phyloP scores from a whole-genome alignment of 371 early-diverging fungal genomes.

The Cokeromyces recurvatus region DNA sequence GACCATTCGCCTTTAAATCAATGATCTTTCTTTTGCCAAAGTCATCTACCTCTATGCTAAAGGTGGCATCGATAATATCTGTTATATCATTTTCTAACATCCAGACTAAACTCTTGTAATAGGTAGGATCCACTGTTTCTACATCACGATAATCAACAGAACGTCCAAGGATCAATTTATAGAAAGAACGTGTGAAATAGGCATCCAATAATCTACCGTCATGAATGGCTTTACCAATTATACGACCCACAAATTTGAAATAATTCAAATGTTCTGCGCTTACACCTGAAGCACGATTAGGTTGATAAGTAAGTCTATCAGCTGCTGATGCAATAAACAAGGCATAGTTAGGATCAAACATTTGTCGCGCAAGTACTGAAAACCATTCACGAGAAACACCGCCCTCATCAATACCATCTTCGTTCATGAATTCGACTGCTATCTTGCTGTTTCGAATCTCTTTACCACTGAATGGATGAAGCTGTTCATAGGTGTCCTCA shows the following conservation, averaged over 20 bases:
- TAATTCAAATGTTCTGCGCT: conserved; percentile 95
- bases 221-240: conserved; percentile 98
- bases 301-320: conserved; percentile 95
- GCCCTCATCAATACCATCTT: conserved; percentile 98
- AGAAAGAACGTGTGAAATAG: conserved; percentile 97
- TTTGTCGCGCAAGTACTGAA: conserved; percentile 91
- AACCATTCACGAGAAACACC: conserved; percentile 99
- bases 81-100: conserved; percentile 96
- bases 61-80: conserved; percentile 92
- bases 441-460: conserved; percentile 93
- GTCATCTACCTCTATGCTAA: conserved; percentile 90
- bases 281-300: conserved; percentile 90
- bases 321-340: conserved; percentile 95
- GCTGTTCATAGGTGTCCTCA: conserved; percentile 93
- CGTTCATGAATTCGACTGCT: conserved; percentile 93
- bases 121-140: conserved; percentile 96
- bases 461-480: conserved; percentile 83
- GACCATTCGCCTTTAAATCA: conserved; percentile 90
- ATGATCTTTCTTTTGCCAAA: conserved; percentile 85
- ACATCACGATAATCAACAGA: conserved; percentile 95
- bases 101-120: conserved; percentile 97
- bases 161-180: conserved; percentile 92
- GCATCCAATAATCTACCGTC: conserved; percentile 93
- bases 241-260: conserved; percentile 98
- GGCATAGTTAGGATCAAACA: conserved; percentile 99